These are phyloP conservation scores for Tylopilus sp. DNA, from an alignment of 768 basidiomycete genomes.

Conservation along the genomic window DNA sequence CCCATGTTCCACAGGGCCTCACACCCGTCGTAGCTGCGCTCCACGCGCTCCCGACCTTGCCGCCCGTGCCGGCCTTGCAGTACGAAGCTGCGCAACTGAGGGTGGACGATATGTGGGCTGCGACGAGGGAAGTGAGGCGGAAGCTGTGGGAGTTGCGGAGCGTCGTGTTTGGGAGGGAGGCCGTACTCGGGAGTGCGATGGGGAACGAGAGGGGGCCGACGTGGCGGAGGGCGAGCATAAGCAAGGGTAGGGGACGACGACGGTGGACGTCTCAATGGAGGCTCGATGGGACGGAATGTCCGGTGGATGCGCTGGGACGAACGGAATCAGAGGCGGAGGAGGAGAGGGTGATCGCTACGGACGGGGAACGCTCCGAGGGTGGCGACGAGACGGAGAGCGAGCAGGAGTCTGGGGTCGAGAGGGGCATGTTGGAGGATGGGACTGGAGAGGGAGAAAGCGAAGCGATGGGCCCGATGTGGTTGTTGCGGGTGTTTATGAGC, in stretches of 20 bases:
- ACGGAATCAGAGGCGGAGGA: slow-evolving; percentile 79
- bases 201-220: slow-evolving; percentile 42
- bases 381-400: slow-evolving; percentile 31
- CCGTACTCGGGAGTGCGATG: slow-evolving; percentile 47
- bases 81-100: slow-evolving; percentile 73
- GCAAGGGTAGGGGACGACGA: slow-evolving; percentile 55
- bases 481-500: slow-evolving; percentile 71
- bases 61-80: slow-evolving; percentile 42
- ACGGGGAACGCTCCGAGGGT: slow-evolving; percentile 30
- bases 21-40: slow-evolving; percentile 28
- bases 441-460: slow-evolving; percentile 44
- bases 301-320: slow-evolving; percentile 66
- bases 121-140: slow-evolving; percentile 54
- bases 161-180: slow-evolving; percentile 65
- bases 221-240: slow-evolving; percentile 37
- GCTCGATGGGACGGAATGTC: slow-evolving; percentile 55
- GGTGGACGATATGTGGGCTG: slow-evolving; percentile 64
- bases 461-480: slow-evolving; percentile 73
- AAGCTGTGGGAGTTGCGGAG: slow-evolving; percentile 65
- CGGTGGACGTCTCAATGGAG: slow-evolving; percentile 51
- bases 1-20: slow-evolving; percentile 3
- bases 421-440: slow-evolving; percentile 10
- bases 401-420: slow-evolving; percentile 23
- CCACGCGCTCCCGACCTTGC: slow-evolving; percentile 33
- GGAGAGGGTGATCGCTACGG: slow-evolving; percentile 41